A percentile compares a stretch with the other conserved stretches of the same genome.
These are phyloP conservation scores for Rhodofomes roseus DNA, from an alignment of 1,284 basidiomycete species.

Conservation along the genomic window DNA sequence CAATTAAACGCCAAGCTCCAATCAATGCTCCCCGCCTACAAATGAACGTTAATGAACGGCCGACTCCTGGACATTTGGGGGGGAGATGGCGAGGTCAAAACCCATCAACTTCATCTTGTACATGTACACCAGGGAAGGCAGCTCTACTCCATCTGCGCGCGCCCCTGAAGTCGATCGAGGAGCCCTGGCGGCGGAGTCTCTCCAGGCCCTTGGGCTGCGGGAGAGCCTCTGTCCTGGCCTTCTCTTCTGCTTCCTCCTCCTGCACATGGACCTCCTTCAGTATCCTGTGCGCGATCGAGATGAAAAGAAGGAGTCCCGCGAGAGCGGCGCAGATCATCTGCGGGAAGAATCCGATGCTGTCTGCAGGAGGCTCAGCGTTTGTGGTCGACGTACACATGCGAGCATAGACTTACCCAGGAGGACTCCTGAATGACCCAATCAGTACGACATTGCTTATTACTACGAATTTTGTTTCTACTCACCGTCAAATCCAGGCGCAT, in stretches of 20 bases:
- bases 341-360: slow-evolving; percentile 52
- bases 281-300: slow-evolving; percentile 39
- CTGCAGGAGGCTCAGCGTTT: slow-evolving; percentile 21
- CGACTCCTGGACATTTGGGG: no score
- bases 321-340: slow-evolving; percentile 46
- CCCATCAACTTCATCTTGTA: not conserved
- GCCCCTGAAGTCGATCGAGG: slow-evolving; percentile 9
- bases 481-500: slow-evolving; percentile 55
- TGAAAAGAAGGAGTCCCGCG: slow-evolving; percentile 38
- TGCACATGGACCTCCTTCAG: slow-evolving; percentile 16
- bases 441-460: not conserved
- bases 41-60: not conserved
- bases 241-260: not conserved
- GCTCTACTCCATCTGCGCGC: slow-evolving; percentile 4
- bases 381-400: not conserved
- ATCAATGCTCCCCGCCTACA: not conserved
- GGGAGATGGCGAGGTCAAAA: not conserved
- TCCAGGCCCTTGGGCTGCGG: slow-evolving; percentile 3
- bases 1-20: no score
- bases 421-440: not conserved
- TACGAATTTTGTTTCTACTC: slow-evolving; percentile 14
- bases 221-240: not conserved
- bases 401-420: slow-evolving; percentile 4
- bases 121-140: not conserved
- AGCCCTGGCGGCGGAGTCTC: slow-evolving; percentile 5